Base-by-base conservation (phyloP, 768 basidiomycete species). In the Lactifluus subvellereus region DNA sequence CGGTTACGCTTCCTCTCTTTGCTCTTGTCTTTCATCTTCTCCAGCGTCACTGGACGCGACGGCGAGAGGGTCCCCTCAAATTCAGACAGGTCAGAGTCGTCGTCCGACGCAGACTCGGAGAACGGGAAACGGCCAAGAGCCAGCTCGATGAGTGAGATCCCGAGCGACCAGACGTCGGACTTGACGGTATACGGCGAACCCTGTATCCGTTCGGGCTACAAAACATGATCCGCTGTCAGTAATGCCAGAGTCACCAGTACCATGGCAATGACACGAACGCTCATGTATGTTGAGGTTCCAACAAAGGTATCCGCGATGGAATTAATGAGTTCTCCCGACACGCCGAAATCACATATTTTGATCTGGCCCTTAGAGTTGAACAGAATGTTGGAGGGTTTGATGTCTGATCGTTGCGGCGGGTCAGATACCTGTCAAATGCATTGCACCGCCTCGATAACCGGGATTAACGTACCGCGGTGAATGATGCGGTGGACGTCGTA, bases 291-390 rank as follows among this genome's bases (percentile, higher is more conserved):
- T 65, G 91, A 94, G 14, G 97, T 99, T 33, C 97, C 96, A 43
- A 99, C 97, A 72, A 98, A 99, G 0, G 97, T 98, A 76, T 98
- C 95, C 42, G 97, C 97, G 66, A 98, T 96, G 8, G 93, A 95
- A 76, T 98, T 98, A 77, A 98, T 96, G 70, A 99, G 82, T 74
- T 99, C 97, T 38, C 97, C 97, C 1, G 95, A 98, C 7, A 99
- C 97, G 43, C 97, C 97, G 73, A 98, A 99, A 75, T 99, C 97
- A 71, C 96, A 98, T 59, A 99, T 95, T 78, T 99, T 99, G 82
- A 98, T 95, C 69, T 97, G 87, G 35, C 97, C 97, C 53, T 80
- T 79, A 7, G 96, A 97, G 72, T 98, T 98, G 77, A 82, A 93
- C 50, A 98, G 80, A 66, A 99, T 97, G 71, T 99, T 99, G 13